Percentiles rank a stretch among this genome's conserved stretches.
These are phyloP conservation scores for Lantana camara DNA, from an alignment of 257 asterid genomes.

Conservation along the genomic window DNA sequence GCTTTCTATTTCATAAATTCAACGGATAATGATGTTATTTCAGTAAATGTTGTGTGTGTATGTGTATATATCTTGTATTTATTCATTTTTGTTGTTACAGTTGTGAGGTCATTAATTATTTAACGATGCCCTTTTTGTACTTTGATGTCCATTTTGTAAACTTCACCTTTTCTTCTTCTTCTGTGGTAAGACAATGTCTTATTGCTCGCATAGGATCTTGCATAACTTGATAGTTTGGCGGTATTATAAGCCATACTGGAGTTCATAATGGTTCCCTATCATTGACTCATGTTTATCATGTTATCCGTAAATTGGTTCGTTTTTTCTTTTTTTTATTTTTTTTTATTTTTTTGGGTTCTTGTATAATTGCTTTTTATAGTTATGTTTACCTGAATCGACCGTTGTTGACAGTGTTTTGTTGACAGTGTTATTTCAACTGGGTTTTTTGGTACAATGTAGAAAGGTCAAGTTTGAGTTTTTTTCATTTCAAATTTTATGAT, in stretches of 20 bases:
- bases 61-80: no score
- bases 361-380: no score
- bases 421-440: neutral
- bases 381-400: no score
- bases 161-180: neutral
- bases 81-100: neutral
- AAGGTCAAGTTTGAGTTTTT: neutral
- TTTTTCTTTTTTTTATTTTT: no score
- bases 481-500: neutral
- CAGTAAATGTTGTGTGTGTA: neutral
- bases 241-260: no score
- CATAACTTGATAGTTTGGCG: neutral
- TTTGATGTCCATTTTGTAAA: neutral
- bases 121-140: neutral
- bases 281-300: no score
- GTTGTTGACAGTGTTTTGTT: neutral
- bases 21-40: constrained; percentile 13
- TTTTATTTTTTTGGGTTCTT: no score
- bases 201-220: constrained; percentile 4
- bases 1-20: neutral
- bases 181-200: neutral
- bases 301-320: no score
- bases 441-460: neutral
- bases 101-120: no score
- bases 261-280: no score